Evolutionary conservation across 106 monocot species (phyloP).

Genomic region (Dendrobium nobile): DNA sequence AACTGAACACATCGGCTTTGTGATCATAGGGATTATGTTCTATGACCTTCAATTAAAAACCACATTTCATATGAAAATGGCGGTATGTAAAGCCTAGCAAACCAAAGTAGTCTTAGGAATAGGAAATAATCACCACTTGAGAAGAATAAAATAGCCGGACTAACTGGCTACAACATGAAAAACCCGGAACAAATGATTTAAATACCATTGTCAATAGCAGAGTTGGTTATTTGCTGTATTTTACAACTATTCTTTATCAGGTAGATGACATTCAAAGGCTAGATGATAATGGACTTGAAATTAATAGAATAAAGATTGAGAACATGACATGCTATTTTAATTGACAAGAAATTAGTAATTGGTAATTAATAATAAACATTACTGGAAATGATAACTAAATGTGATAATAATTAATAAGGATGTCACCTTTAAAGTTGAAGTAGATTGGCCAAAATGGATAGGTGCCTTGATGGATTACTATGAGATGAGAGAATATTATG

Average conservation of each 20-base stretch:
- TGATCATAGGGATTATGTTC: constrained; percentile 95
- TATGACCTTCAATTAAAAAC: constrained; percentile 61
- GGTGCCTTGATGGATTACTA: no score
- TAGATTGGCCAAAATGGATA: background rate
- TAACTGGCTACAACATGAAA: background rate
- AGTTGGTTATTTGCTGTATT: background rate
- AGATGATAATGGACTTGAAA: background rate
- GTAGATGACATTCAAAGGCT: background rate
- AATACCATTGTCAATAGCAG: background rate
- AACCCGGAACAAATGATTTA: background rate
- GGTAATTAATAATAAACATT: background rate
- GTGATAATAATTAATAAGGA: background rate
- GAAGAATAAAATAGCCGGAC: background rate
- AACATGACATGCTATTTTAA: background rate
- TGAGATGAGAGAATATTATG: no score
- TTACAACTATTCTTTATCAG: background rate
- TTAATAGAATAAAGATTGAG: background rate
- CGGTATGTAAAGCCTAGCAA: background rate
- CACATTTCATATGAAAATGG: constrained; percentile 9
- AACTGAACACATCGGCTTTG: constrained; percentile 97
- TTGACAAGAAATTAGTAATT: background rate
- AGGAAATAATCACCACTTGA: background rate
- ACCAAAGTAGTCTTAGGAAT: background rate
- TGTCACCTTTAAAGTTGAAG: background rate
- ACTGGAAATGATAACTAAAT: background rate